These are phyloP conservation scores for Macadamia tetraphylla DNA, from an alignment of 164 flowering plant species.

Conservation along the genomic window DNA sequence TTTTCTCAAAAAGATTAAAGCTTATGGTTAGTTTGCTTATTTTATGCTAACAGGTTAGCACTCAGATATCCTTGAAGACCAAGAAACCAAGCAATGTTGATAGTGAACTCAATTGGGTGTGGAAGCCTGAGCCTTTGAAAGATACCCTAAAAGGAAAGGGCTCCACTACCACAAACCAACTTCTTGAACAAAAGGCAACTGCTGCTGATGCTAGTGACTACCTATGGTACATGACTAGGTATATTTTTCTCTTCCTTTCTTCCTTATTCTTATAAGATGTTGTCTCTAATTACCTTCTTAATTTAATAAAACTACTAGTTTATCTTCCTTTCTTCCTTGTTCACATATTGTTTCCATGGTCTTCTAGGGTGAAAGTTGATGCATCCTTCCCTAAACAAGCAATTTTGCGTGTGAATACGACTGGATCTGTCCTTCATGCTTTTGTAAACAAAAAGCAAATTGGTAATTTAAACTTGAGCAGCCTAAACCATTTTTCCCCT, in stretches of 20 bases:
- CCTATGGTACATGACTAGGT: constrained; percentile 81
- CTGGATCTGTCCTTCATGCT: constrained; percentile 60
- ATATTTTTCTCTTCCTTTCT: neutral
- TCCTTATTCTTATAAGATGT: too few relatives aligned
- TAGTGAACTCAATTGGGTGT: constrained; percentile 42
- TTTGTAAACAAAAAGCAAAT: constrained; percentile 46
- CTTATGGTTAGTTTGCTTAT: too few relatives aligned
- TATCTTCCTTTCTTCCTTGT: neutral
- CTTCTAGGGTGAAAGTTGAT: constrained; percentile 24
- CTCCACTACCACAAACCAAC: constrained; percentile 6
- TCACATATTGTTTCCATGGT: too few relatives aligned
- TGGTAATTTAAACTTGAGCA: constrained; percentile 22
- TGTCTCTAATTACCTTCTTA: neutral
- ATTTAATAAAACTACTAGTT: neutral
- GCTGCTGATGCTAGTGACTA: constrained; percentile 56
- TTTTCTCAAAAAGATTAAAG: too few relatives aligned
- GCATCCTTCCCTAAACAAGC: constrained; percentile 25
- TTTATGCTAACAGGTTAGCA: constrained; percentile 11
- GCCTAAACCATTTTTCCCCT: too few relatives aligned
- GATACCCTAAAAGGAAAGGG: constrained; percentile 21
- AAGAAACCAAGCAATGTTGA: constrained; percentile 35
- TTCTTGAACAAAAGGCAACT: constrained; percentile 51
- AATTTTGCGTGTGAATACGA: constrained; percentile 44
- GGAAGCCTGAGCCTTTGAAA: constrained; percentile 42
- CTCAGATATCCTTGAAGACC: constrained; percentile 44